Evolutionary conservation across 345 rosid species (phyloP).

Genomic region (Aquilaria malaccensis): DNA sequence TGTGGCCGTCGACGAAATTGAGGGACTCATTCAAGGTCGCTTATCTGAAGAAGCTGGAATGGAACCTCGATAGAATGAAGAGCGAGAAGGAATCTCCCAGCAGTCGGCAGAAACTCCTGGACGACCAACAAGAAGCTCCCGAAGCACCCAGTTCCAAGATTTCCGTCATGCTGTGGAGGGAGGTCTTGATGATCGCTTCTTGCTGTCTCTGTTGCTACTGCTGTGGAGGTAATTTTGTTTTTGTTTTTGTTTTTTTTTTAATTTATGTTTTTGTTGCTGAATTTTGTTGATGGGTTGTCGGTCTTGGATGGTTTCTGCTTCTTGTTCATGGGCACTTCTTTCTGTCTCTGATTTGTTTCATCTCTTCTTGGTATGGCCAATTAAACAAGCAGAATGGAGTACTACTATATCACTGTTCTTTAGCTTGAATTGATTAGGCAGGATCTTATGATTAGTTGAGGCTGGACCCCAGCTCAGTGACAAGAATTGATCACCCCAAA

Average conservation of each 20-base stretch:
- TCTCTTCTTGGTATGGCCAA: no score
- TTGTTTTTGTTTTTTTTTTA: neutral
- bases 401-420: no score
- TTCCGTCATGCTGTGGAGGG: constrained; percentile 19
- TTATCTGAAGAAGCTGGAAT: constrained; percentile 39
- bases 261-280: neutral
- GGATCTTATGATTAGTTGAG: no score
- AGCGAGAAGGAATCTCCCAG: constrained; percentile 24
- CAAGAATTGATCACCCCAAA: no score
- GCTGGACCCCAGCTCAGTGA: no score
- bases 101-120: constrained; percentile 30
- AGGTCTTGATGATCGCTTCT: constrained; percentile 29
- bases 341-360: no score
- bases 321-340: no score
- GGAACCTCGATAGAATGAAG: constrained; percentile 53
- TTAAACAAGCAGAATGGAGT: no score
- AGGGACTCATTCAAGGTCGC: constrained; percentile 56
- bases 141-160: constrained; percentile 6
- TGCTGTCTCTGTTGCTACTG: constrained; percentile 56
- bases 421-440: no score
- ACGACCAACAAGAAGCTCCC: constrained; percentile 6
- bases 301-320: no score
- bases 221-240: constrained; percentile 37
- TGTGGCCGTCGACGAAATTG: constrained; percentile 55
- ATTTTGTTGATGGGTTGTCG: neutral